Conservation (phyloP, 495 filamentous ascomycete species). For the Collariella sp. region DNA sequence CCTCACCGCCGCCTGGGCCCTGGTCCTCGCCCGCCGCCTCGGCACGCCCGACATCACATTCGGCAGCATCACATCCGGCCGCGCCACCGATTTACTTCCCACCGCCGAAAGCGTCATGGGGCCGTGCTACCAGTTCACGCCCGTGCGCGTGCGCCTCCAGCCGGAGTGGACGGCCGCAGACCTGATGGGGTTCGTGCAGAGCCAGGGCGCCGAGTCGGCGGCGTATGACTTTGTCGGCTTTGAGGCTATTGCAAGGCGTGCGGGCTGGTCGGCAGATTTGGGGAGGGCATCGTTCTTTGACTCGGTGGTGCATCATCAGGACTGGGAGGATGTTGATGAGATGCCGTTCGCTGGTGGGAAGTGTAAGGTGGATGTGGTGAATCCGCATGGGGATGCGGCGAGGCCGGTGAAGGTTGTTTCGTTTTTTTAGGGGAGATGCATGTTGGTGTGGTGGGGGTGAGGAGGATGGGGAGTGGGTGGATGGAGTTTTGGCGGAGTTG, state of each 20-base stretch:
- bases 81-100: slow-evolving; percentile 42
- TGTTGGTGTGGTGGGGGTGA: slow-evolving; percentile 8
- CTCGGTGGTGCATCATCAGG: slow-evolving; percentile 37
- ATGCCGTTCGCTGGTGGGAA: slow-evolving; percentile 21
- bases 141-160: slow-evolving; percentile 29
- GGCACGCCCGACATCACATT: slow-evolving; percentile 47
- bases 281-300: slow-evolving; percentile 33
- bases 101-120: slow-evolving; percentile 40
- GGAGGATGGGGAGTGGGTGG: not conserved
- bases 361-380: slow-evolving; percentile 3
- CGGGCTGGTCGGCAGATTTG: slow-evolving; percentile 12
- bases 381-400: slow-evolving; percentile 8
- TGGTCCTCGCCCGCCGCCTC: slow-evolving; percentile 47
- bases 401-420: slow-evolving; percentile 5
- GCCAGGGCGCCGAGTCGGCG: slow-evolving; percentile 31
- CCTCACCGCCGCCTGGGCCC: slow-evolving; percentile 54
- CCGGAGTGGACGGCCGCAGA: slow-evolving; percentile 21
- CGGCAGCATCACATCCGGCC: slow-evolving; percentile 52
- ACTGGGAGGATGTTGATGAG: slow-evolving; percentile 36
- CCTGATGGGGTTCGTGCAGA: slow-evolving; percentile 28
- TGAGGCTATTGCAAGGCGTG: slow-evolving; percentile 26
- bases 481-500: not conserved
- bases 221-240: slow-evolving; percentile 33
- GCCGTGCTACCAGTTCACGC: slow-evolving; percentile 38
- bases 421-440: slow-evolving; percentile 2